Evolutionary conservation across 2,329 filamentous ascomycete species (phyloP), one percentile per base, ranked within the genome.

Genomic region (Immersiporthe knoxdaviesiana): DNA sequence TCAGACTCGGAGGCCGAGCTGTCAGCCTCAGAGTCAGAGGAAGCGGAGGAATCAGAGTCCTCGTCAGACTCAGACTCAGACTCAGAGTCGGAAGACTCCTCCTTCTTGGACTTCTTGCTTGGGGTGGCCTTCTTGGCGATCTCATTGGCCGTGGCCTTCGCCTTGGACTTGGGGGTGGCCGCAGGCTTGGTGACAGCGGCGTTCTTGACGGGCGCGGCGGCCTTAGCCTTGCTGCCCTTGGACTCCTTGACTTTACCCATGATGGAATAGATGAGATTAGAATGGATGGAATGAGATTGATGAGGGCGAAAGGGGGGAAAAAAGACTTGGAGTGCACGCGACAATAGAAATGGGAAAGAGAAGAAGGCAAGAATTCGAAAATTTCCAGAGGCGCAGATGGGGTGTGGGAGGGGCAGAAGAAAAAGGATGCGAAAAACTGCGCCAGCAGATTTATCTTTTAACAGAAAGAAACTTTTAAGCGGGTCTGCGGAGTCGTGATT

Each of bases 131-230:
- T 87, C 74, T 82, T 78, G 69, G 85, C 82, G 60, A 81, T 77
- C 70, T 84, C 82, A 85, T 92, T 91, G 75, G 88, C 88, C 68
- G 87, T 78, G 73, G 89, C 84, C 85, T 91, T 91, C 75, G 88
- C 85, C 84, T 91, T 91, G 71, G 84, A 81, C 81, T 89, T 90
- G 77, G 88, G 81, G 73, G 85, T 86, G 79, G 91, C 85, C 71
- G 87, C 83, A 66, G 89, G 78, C 85, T 93, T 94, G 82, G 86
- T 87, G 76, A 92, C 84, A 73, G 87, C 87, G 74, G 84, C 89
- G 75, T 85, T 85, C 84, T 92, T 92, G 80, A 90, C 88, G 74
- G 41, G 61, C 61, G 61, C 84, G 73, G 87, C 87, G 74, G 84
- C 85, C 83, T 91, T 91, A 67, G 84, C 81, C 82, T 62, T 62